Base-by-base conservation (phyloP, 2,329 filamentous ascomycete species). In the Penicillium sp. region DNA sequence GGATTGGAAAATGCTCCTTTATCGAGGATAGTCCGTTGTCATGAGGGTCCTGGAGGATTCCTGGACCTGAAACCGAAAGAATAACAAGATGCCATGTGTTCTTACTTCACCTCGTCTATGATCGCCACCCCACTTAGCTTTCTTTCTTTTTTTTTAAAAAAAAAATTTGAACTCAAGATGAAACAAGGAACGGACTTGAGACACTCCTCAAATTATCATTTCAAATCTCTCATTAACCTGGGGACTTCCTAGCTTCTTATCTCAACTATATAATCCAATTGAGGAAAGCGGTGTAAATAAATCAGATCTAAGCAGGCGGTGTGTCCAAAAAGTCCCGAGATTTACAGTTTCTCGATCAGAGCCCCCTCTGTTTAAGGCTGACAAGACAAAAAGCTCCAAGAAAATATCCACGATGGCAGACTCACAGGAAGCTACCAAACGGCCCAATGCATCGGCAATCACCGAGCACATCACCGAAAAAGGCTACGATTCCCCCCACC, bases 21-120 rank as follows among this genome's bases (percentile, higher is more conserved):
- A 40, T 45, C 29, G 50, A 52, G 16, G 11, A 21, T 46, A 36
- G 15, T 47, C 29, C 13, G 50, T 52, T 33, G 38, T 31, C 41
- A 51, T 25, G 15, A 21, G 9, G 29, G 7, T 25, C 21, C 13
- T 40, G 4, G 21, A 25, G 16, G 49, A 6, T 31, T 15, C n/a
- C 23, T 31, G 41, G 29, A 55, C 48, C 31, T 53, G 34, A 58
- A 47, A 54, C 44, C 21, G 48, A 55, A 53, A 55, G 50, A 59
- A 48, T 47, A 61, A 53, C 58, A 63, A 70, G 68, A 72, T 70
- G 72, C 70, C 70, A 75, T 73, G 68, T 75, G 72, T 74, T 74
- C 70, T 71, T 64, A 68, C 40, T 57, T 48, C 54, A 41, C 49
- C 60, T 61, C 60, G 61, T 66, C 61, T 58, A 59, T 50, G 59